Evolutionary conservation across 2,329 filamentous ascomycete species (phyloP).

Genomic region (Pseudovirgaria hyperparasitica): DNA sequence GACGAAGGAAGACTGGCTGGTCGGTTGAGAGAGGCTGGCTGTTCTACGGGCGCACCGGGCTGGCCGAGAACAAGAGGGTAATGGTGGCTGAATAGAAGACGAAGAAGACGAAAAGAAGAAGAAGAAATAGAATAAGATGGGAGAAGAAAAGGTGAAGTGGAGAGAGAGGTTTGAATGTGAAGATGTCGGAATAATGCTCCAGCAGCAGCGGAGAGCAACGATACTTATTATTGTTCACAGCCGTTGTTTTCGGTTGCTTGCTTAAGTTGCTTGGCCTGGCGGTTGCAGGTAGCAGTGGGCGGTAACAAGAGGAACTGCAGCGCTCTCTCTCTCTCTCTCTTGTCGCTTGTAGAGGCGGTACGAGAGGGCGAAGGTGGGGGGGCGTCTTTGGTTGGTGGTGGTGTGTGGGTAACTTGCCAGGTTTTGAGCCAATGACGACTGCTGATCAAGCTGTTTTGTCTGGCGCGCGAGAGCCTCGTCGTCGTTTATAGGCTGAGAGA

Average conservation of each 20-base stretch:
- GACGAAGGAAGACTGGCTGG: too few species aligned
- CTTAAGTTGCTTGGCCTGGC: too few species aligned
- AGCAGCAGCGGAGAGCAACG: constrained; percentile 14
- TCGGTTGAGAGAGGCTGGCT: constrained; percentile 5
- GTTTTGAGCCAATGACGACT: constrained; percentile 17
- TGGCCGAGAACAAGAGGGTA: constrained; percentile 9
- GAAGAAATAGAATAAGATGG: constrained; percentile 11
- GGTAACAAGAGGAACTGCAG: too few species aligned
- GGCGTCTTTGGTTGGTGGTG: constrained; percentile 11
- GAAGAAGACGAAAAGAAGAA: constrained; percentile 7
- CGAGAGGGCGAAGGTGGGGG: constrained; percentile 6
- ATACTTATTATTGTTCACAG: too few species aligned
- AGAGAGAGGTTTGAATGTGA: constrained; percentile 6
- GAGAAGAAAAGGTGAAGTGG: constrained; percentile 7
- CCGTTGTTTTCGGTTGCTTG: too few species aligned
- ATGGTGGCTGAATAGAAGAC: too few species aligned
- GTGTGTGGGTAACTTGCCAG: constrained; percentile 11
- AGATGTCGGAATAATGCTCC: constrained; percentile 8
- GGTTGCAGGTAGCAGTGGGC: too few species aligned
- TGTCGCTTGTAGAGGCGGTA: constrained; percentile 9
- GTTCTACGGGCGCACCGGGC: constrained; percentile 13
- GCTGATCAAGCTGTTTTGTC: constrained; percentile 12
- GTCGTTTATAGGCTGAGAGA: constrained; percentile 9
- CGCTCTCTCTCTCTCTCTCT: too few species aligned
- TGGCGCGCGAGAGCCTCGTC: constrained; percentile 17